Evolutionary conservation across 2,329 filamentous ascomycete species (phyloP), one percentile per base, ranked within the genome.

Genomic region (Geosmithia morbida): DNA sequence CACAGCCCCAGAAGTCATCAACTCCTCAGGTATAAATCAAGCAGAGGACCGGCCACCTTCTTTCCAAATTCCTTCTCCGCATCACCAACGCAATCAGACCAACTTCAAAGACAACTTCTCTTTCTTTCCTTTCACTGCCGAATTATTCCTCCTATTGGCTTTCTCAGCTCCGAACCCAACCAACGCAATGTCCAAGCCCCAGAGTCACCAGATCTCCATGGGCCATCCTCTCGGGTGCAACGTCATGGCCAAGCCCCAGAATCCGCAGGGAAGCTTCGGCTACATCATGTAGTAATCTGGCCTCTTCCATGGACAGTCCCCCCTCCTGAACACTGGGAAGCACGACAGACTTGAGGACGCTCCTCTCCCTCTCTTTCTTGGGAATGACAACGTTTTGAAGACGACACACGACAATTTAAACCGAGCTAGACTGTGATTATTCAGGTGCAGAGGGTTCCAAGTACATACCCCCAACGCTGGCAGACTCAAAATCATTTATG

Each of bases 251-350:
- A 60, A 61, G 55, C 57, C 59, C 11, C 43, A 43, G 14, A 52
- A 51, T 40, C 11, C 10, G 40, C 40, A 18, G n/a, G n/a, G n/a
- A n/a, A n/a, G n/a, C n/a, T n/a, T 60, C 20, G 57, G 58, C 47
- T 65, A 62, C 52, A 54, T 50, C 29, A 48, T 64, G 55, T 64
- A 64, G 62, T 65, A 62, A 60, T 55, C 22, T 33, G 22, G n/a
- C 46, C 13, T 33, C 41, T 46, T 29, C 33, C 33, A 37, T 37
- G 33, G 33, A 37, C 33, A 37, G 33, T 37, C 11, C 33, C 33
- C 33, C 33, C 33, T 37, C 33, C 33, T 3, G 33, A 37, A 11
- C 33, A 37, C 6, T 37, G 33, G 33, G 33, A 37, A 37, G 33
- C 33, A 37, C 33, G 33, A 6, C 33, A 37, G 33, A 37, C 11